Base-by-base conservation (phyloP, 306 rosid genomes). In the Carpinus fangiana region DNA sequence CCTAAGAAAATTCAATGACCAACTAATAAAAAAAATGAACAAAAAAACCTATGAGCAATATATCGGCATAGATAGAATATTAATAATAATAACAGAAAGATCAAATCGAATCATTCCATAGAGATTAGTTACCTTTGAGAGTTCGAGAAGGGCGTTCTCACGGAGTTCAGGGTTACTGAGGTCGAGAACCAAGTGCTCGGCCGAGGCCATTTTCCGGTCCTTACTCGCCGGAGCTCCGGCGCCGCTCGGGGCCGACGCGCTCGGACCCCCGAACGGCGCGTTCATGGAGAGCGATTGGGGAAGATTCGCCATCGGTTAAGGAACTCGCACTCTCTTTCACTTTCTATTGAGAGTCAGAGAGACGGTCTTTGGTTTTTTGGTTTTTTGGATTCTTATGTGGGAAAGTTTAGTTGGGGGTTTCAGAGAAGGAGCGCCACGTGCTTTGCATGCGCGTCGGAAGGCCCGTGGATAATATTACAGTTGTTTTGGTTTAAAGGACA, bases 201-300 rank as follows among this genome's bases (percentile, higher is more conserved):
- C 90, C 14, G 91, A 84, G 4, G 91, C 96, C 90, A 88, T 82
- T 78, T 88, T 84, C 17, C 84, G 90, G 55, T 94, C 90, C 75
- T 72, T 84, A 81, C 66, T 82, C 59, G 78, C 76, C 59, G 76
- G 84, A 41, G 78, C 77, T 70, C 81, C 85, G 12, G 81, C 70
- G 10, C 81, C 62, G 54, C 53, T 77, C 41, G 90, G 87, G 31
- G 74, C 55, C 7, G 86, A 68, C 10, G 72, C 61, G 43, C 68
- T 81, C 0, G 87, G 74, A 53, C 68, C 81, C 71, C 95, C 93
- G 46, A 87, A 90, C 14, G 91, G 77, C 2, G 87, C 84, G 73
- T 82, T 85, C 82, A 86, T 81, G 12, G 88, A 84, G 54, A 78
- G 34, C 2, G 84, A 79, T 21, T 82, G 86, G 38, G 81, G 77